phyloP scores from a whole-genome alignment of 2,329 filamentous ascomycete species.

The Lanzia echinophila region DNA sequence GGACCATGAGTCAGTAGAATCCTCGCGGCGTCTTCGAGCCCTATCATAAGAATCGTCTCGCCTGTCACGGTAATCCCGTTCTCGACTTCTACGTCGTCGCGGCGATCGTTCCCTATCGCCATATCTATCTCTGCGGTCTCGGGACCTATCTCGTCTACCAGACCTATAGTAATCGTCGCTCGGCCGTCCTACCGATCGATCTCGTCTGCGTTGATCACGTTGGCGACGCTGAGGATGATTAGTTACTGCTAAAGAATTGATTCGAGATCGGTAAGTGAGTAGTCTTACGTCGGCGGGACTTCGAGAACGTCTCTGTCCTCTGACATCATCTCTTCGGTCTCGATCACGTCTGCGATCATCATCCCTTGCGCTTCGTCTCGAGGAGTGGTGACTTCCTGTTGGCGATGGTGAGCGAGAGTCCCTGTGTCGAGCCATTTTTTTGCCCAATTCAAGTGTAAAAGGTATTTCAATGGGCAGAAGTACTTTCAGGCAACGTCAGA shows the following conservation, averaged over 20 bases:
- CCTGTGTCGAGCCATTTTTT: slow-evolving; percentile 53
- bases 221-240: slow-evolving; percentile 46
- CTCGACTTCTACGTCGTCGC: slow-evolving; percentile 56
- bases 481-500: slow-evolving; percentile 33
- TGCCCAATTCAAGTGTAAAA: slow-evolving; percentile 28
- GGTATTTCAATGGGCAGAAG: slow-evolving; percentile 33
- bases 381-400: slow-evolving; percentile 76
- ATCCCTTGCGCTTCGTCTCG: slow-evolving; percentile 48
- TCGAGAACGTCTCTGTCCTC: slow-evolving; percentile 49
- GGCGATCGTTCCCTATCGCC: slow-evolving; percentile 52
- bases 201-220: slow-evolving; percentile 58
- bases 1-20: slow-evolving; percentile 62
- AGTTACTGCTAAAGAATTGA: slow-evolving; percentile 17
- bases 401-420: slow-evolving; percentile 82
- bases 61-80: slow-evolving; percentile 60
- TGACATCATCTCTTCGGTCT: slow-evolving; percentile 44
- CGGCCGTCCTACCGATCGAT: slow-evolving; percentile 61
- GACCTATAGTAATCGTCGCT: slow-evolving; percentile 60
- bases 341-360: slow-evolving; percentile 44
- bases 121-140: slow-evolving; percentile 54
- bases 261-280: slow-evolving; percentile 12
- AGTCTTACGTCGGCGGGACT: slow-evolving; percentile 51
- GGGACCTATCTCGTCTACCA: slow-evolving; percentile 53
- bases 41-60: slow-evolving; percentile 66
- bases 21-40: slow-evolving; percentile 56